phyloP scores from a whole-genome alignment of 345 rosid genomes.

The Melaleuca quinquenervia region DNA sequence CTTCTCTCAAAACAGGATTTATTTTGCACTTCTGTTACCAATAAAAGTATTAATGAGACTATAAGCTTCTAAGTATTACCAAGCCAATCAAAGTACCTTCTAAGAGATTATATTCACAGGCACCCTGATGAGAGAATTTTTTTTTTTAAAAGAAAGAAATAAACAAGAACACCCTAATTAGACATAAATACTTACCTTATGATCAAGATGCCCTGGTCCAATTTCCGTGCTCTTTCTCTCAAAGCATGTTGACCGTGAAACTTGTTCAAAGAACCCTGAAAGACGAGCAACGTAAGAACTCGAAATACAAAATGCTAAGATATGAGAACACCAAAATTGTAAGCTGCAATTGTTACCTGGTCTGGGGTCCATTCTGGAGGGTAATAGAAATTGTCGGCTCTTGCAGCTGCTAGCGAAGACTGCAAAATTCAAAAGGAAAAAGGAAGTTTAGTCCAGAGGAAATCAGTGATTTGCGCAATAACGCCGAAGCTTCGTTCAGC shows the following conservation, averaged over 20 bases:
- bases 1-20: neutral
- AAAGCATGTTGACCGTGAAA: constrained; percentile 96
- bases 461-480: neutral
- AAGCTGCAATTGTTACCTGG: constrained; percentile 23
- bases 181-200: constrained; percentile 44
- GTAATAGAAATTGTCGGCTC: constrained; percentile 94
- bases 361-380: constrained; percentile 96
- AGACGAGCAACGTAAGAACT: neutral
- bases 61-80: neutral
- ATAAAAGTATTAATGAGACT: neutral
- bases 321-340: neutral
- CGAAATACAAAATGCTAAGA: neutral
- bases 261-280: constrained; percentile 85
- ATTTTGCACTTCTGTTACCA: neutral
- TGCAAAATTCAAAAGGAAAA: constrained; percentile 17
- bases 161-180: neutral
- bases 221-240: constrained; percentile 83
- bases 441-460: neutral
- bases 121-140: neutral
- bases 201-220: constrained; percentile 87
- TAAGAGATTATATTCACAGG: neutral
- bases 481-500: neutral
- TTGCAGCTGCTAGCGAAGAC: constrained; percentile 96
- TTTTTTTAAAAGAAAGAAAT: neutral
- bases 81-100: neutral